Percentiles rank a stretch among this genome's conserved stretches.
Evolutionary conservation across 495 filamentous ascomycete species (phyloP).

Genomic region (Pyrenopolyporus hunteri): DNA sequence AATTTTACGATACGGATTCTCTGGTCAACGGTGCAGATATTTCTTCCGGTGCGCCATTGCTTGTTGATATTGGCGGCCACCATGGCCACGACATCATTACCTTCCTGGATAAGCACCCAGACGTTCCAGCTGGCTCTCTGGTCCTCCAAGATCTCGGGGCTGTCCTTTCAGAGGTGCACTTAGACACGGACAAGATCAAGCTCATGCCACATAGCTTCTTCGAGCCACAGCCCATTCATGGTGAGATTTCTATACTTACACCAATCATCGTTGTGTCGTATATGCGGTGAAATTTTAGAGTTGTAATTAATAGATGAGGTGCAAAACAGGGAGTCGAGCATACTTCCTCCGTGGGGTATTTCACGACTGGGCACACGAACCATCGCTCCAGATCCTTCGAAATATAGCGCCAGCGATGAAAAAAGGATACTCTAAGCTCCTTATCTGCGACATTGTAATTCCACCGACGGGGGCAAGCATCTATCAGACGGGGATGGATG

Average conservation of each 20-base stretch:
- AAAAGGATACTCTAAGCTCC: slow-evolving; percentile 39
- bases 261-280: too few species aligned
- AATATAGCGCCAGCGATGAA: slow-evolving; percentile 35
- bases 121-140: slow-evolving; percentile 40
- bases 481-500: slow-evolving; percentile 50
- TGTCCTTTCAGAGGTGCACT: slow-evolving; percentile 37
- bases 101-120: slow-evolving; percentile 44
- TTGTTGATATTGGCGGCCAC: slow-evolving; percentile 55
- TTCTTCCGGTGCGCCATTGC: slow-evolving; percentile 27
- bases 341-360: slow-evolving; percentile 53
- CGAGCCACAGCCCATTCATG: slow-evolving; percentile 40
- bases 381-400: slow-evolving; percentile 23
- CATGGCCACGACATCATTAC: slow-evolving; percentile 47
- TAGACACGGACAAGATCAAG: slow-evolving; percentile 34
- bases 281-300: neutral
- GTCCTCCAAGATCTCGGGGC: slow-evolving; percentile 51
- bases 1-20: slow-evolving; percentile 35
- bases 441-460: slow-evolving; percentile 39
- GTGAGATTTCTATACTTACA: slow-evolving; percentile 25
- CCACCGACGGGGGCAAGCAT: slow-evolving; percentile 32
- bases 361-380: slow-evolving; percentile 53
- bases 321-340: slow-evolving; percentile 44
- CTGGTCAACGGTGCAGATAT: slow-evolving; percentile 36
- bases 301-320: slow-evolving; percentile 5
- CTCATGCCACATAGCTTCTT: slow-evolving; percentile 46